Evolutionary conservation across 139 green algal species (phyloP), one percentile per base, ranked within the genome.

Genomic region (Pleodorina starrii): DNA sequence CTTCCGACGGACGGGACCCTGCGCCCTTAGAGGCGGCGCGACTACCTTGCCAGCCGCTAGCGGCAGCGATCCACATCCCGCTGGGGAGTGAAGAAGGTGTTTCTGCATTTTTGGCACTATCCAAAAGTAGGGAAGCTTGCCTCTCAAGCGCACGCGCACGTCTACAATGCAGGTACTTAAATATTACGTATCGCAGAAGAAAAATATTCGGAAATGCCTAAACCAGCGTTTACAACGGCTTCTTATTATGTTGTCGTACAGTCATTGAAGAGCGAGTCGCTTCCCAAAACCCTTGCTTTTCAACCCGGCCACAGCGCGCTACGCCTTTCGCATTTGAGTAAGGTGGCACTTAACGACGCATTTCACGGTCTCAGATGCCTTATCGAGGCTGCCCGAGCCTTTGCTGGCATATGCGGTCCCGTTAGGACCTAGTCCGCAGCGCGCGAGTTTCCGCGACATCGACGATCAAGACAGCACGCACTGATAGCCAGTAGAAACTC

Each of bases 51-150:
- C 72, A 54, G 72, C 72, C 0, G 40, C 40, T 36, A 14, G 25
- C 57, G 40, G 40, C 17, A 36, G 23, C 40, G 32, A 25, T 16
- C 5, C 19, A 42, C 40, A 80, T 59, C 40, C 42, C 11, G 72
- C 5, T 48, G 12, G 17, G 10, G 14, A 59, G 12, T 23, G 40
- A 38, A 57, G 42, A 36, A 80, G 14, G 0, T 80, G 72, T 38
- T 80, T 80, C 42, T 80, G 72, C 72, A 80, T 80, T 80, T 54
- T 80, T 51, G 6, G 19, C 54, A 25, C 54, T 66, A 21, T 60
- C 25, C 54, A 32, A 66, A 66, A 25, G 21, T n/a, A n/a, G n/a
- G n/a, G n/a, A n/a, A n/a, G n/a, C n/a, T n/a, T n/a, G n/a, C n/a
- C n/a, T n/a, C n/a, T n/a, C n/a, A n/a, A n/a, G n/a, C n/a, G n/a